phyloP scores from a whole-genome alignment of 2,329 filamentous ascomycete genomes.

The Venturia carpophila region DNA sequence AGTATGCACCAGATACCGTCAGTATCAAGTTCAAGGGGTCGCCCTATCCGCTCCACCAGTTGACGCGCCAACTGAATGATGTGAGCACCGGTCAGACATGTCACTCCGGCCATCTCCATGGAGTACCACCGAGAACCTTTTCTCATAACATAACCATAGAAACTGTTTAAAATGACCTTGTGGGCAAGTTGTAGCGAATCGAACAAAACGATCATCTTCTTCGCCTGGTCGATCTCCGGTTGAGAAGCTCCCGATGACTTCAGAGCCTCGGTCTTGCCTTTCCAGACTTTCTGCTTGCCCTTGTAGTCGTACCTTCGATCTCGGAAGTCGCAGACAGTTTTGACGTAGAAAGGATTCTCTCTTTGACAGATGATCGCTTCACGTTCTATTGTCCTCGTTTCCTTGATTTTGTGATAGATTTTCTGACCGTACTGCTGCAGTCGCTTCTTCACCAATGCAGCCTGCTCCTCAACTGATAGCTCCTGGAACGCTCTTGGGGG shows the following conservation, averaged over 20 bases:
- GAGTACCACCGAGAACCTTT: constrained; percentile 99
- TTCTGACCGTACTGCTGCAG: constrained; percentile 93
- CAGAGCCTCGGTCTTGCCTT: constrained; percentile 83
- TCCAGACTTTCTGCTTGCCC: constrained; percentile 96
- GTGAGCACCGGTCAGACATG: constrained; percentile 87
- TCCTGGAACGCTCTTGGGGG: constrained; percentile 72
- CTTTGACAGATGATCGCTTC: constrained; percentile 98
- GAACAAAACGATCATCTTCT: constrained; percentile 97
- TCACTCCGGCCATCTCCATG: constrained; percentile 98
- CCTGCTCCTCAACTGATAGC: constrained; percentile 73
- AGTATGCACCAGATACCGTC: constrained; percentile 99
- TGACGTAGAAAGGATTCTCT: constrained; percentile 96
- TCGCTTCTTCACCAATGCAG: constrained; percentile 71
- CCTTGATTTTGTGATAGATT: constrained; percentile 98
- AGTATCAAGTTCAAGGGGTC: constrained; percentile 89
- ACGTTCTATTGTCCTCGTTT: constrained; percentile 81
- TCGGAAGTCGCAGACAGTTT: constrained; percentile 92
- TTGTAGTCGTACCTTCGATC: constrained; percentile 98
- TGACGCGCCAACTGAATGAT: constrained; percentile 96
- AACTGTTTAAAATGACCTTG: constrained; percentile 98
- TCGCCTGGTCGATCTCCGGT: constrained; percentile 79
- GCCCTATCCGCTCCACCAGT: constrained; percentile 84
- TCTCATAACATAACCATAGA: constrained; percentile 99
- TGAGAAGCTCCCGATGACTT: constrained; percentile 72
- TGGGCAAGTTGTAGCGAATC: constrained; percentile 95